A percentile compares a stretch with the other conserved stretches of the same genome.
Evolutionary conservation across 371 early-diverging fungal genomes (phyloP).

Genomic region (Rhizopus sp.): DNA sequence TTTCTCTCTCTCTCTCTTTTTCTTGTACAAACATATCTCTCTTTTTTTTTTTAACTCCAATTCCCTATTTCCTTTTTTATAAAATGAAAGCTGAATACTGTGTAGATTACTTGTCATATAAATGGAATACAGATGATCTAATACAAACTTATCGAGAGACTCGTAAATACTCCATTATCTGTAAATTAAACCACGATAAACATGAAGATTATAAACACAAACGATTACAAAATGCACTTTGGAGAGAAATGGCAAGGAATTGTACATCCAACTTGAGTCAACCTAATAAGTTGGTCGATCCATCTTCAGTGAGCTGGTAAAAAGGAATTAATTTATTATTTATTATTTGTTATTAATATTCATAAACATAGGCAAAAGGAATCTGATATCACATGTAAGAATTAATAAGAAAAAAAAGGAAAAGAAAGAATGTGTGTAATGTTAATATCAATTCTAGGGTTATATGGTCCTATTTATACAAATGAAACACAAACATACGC

Average conservation of each 20-base stretch:
- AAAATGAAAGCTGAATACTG: conserved; percentile 44
- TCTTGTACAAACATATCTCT: background rate
- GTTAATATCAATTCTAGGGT: conserved; percentile 17
- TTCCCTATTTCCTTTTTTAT: background rate
- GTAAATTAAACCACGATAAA: conserved; percentile 8
- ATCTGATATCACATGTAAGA: conserved; percentile 41
- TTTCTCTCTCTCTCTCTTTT: conserved; percentile 2
- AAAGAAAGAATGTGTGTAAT: background rate
- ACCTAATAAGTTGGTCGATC: conserved; percentile 20
- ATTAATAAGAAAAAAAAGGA: background rate
- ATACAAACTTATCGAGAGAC: conserved; percentile 36
- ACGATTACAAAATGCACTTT: conserved; percentile 43
- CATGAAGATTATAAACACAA: conserved; percentile 23
- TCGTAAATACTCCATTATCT: conserved; percentile 22
- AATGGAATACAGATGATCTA: conserved; percentile 40
- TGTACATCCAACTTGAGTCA: conserved; percentile 23
- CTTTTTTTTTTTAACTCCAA: background rate
- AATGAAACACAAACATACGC: conserved; percentile 6
- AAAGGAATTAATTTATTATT: background rate
- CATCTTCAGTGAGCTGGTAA: conserved; percentile 33
- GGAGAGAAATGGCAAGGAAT: conserved; percentile 40
- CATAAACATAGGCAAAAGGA: conserved; percentile 28
- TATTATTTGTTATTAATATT: conserved; percentile 7
- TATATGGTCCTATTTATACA: conserved; percentile 37
- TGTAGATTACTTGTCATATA: conserved; percentile 50